Base-by-base conservation (phyloP, 345 rosid genomes). In the Corchorus capsularis region DNA sequence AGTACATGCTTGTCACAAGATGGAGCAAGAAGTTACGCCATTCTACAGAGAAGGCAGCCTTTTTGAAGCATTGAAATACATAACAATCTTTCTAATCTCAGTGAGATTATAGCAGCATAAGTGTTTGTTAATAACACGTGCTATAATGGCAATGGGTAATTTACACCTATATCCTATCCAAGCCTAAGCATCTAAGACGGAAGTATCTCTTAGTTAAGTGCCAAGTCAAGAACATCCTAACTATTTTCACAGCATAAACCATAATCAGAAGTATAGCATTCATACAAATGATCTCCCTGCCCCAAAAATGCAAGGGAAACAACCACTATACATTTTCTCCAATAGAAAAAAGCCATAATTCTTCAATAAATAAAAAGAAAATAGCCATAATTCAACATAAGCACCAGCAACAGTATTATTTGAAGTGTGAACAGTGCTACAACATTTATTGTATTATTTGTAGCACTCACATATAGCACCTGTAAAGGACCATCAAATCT, bases 1-100 rank as follows among this genome's bases (percentile, higher is more conserved):
- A 66, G 5, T 39, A 39, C 50, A 66, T 49, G 35, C 53, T 39
- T 43, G 70, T n/a, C 3, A 41, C 5, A n/a, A 16, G 11, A 17
- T 66, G 53, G 49, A 39, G 70, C 22, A 66, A 53, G 52, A 66
- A 66, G 52, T 66, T 66, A 66, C 70, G 19, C 15, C 49, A 17
- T 10, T 53, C 53, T 63, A 5, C 14, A 19, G 5, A 17, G 20
- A 66, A 66, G 3, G 3, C 53, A 43, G 53, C 70, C 14, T 15
- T 22, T 45, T 66, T 15, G 43, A 55, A 19, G 60, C 59, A 54
- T 55, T 8, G 27, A 2, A 19, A 55, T 19, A 8, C 32, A 19
- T n/a, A 55, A 55, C 60, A 39, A n/a, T 34, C 2, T 56, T 27
- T 34, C 41, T 62, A 13, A 62, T 37, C 43, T 17, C 66, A 62